Base-by-base conservation (phyloP, 1,139 yeast genomes). In the Geotrichum fermentans region DNA sequence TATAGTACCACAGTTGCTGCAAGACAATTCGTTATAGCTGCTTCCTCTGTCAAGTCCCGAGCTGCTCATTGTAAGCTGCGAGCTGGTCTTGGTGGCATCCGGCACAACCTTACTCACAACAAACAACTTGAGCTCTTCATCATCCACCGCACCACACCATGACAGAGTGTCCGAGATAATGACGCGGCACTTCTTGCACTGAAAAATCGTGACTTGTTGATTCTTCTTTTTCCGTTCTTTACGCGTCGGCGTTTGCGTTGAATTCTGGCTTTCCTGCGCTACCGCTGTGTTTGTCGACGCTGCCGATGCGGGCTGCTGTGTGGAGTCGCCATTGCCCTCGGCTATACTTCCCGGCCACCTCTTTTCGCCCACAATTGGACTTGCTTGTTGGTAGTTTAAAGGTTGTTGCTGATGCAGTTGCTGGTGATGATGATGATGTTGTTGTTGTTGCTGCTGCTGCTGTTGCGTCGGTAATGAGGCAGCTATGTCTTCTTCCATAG, bases 161-260 rank as follows among this genome's bases (percentile, higher is more conserved):
- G 49, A 35, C 20, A 34, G 29, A 1, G 50, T 43, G 28, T 50
- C 51, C 7, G 49, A 47, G 1, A 50, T 38, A 16, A 50, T 47
- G 14, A 32, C 41, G 13, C 18, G 22, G 35, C 53, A 50, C 21
- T 38, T 32, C 28, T 42, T 40, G 28, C 53, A 50, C 28, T 50
- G 53, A 22, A 50, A 47, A 6, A 47, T 47, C 10, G 40, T 45
- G 2, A 43, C 37, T 13, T 30, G 24, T 11, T 37, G 40, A 10
- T 29, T 14, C 16, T 18, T 14, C 6, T 28, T 32, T 11, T 36
- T 36, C 11, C n/a, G 28, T 17, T 24, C 14, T 4, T 26, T 22
- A 11, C 29, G 17, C n/a, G n/a, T n/a, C n/a, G n/a, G n/a, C n/a
- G n/a, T n/a, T n/a, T n/a, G n/a, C n/a, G n/a, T n/a, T n/a, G n/a